Conservation (phyloP, 2,329 filamentous ascomycete species). For the Dactylellina drechsleri region DNA sequence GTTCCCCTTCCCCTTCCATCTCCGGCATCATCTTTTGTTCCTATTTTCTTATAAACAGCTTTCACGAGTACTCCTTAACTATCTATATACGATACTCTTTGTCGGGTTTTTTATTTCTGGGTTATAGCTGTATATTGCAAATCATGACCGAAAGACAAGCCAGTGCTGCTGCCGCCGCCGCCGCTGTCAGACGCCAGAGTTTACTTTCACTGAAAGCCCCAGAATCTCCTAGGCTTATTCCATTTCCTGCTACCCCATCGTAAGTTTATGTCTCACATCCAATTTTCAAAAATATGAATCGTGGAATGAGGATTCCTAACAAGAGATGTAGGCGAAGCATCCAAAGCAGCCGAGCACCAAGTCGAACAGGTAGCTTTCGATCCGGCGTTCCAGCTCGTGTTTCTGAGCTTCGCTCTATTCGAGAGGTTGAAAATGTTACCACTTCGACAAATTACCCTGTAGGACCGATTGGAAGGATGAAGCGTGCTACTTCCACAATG, state of each 20-base stretch:
- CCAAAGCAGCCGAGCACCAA: constrained; percentile 41
- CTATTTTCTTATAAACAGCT: no score
- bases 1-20: no score
- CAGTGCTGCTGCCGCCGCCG: constrained; percentile 40
- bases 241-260: constrained; percentile 41
- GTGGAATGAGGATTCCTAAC: not conserved
- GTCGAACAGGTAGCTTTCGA: constrained; percentile 9
- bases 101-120: not conserved
- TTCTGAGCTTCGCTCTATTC: constrained; percentile 37
- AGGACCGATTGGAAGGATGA: constrained; percentile 6
- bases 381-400: constrained; percentile 13
- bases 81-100: not conserved
- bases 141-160: constrained; percentile 21
- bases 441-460: constrained; percentile 6
- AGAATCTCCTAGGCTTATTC: constrained; percentile 26
- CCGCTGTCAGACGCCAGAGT: constrained; percentile 28
- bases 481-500: constrained; percentile 21
- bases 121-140: not conserved
- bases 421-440: constrained; percentile 24
- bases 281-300: not conserved
- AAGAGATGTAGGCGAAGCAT: constrained; percentile 22
- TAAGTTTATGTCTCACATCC: constrained; percentile 1
- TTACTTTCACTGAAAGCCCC: constrained; percentile 10
- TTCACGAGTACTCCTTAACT: not conserved
- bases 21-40: no score